Base-by-base conservation (phyloP, 2,329 filamentous ascomycete species). In the Exserohilum turcica region DNA sequence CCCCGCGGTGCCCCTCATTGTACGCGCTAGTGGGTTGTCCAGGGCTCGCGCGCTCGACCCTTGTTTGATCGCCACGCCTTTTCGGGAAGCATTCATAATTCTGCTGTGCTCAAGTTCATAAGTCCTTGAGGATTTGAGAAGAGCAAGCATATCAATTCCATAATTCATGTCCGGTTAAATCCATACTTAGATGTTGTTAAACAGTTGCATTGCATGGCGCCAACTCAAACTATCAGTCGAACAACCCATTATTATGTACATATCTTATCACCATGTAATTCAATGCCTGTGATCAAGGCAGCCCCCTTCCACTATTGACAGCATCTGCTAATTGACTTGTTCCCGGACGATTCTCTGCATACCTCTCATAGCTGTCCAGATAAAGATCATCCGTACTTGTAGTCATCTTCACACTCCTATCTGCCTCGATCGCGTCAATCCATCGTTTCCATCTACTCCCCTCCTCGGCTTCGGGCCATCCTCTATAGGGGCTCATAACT, bases 391-490 rank as follows among this genome's bases (percentile, higher is more conserved):
- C 83, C 3, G 77, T 79, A 67, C 87, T 90, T 18, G 85, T 89
- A 12, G 89, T 92, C 27, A 82, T 83, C 69, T 78, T 79, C 6
- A 92, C 81, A 54, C 85, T 82, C 29, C 80, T 78, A 57, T 90
- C 82, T 0, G 67, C 66, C 68, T 91, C 88, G 45, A 92, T 81
- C 0, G 89, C 89, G 27, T 85, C 79, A 5, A 91, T 78, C 89
- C 89, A 92, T 39, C 75, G 78, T 24, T 81, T 82, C 86, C 87
- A 91, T 6, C 89, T 79, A 55, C 80, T 84, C 1, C 84, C 85
- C 2, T 81, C 79, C 57, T 86, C 81, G 0, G 86, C 82, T 19
- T 85, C 83, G 1, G 84, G 82, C 86, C 88, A 91, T 18, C 82
- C 83, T 16, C 86, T 78, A 59, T 88, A 86, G 13, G 85, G 83